A percentile compares a stretch with the other conserved stretches of the same genome.
phyloP scores from a whole-genome alignment of 805 yeast genomes.

The Grigorovia transvaalensis region DNA sequence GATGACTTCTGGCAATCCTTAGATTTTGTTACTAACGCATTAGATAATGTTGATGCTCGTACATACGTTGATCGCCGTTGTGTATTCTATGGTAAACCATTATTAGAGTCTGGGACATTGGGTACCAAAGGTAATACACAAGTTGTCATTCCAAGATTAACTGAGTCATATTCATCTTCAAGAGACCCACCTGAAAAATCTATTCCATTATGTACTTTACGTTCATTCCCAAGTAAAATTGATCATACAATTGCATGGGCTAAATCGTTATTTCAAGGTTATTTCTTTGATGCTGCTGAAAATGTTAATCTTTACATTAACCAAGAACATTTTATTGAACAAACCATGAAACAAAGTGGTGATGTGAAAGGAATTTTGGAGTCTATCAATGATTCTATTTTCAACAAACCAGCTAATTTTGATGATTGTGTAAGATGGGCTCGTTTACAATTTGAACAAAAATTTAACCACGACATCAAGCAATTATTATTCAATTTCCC shows the following conservation, averaged over 20 bases:
- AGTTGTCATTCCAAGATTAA: constrained; percentile 84
- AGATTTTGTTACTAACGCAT: constrained; percentile 90
- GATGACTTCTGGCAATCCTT: constrained; percentile 76
- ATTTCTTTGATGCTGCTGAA: constrained; percentile 82
- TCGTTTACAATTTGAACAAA: constrained; percentile 73
- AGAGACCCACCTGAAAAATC: constrained; percentile 98
- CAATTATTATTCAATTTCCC: constrained; percentile 95
- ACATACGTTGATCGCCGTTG: constrained; percentile 96
- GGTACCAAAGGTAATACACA: constrained; percentile 99
- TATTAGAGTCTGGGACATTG: constrained; percentile 91
- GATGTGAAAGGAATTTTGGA: constrained; percentile 82
- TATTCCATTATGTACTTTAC: constrained; percentile 91
- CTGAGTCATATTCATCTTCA: constrained; percentile 92
- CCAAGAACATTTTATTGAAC: constrained; percentile 88
- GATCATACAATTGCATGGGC: constrained; percentile 99
- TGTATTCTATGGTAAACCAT: constrained; percentile 80
- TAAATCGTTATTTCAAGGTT: constrained; percentile 85
- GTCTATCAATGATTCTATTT: constrained; percentile 65
- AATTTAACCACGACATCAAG: constrained; percentile 74
- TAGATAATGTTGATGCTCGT: constrained; percentile 96
- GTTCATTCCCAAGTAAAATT: constrained; percentile 95
- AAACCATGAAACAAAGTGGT: constrained; percentile 81
- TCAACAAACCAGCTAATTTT: constrained; percentile 75
- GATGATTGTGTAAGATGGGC: constrained; percentile 97
- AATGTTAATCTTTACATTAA: constrained; percentile 83